Evolutionary conservation across 805 yeast genomes (phyloP), one percentile per base, ranked within the genome.

Genomic region (Jamesozyma lodderae): DNA sequence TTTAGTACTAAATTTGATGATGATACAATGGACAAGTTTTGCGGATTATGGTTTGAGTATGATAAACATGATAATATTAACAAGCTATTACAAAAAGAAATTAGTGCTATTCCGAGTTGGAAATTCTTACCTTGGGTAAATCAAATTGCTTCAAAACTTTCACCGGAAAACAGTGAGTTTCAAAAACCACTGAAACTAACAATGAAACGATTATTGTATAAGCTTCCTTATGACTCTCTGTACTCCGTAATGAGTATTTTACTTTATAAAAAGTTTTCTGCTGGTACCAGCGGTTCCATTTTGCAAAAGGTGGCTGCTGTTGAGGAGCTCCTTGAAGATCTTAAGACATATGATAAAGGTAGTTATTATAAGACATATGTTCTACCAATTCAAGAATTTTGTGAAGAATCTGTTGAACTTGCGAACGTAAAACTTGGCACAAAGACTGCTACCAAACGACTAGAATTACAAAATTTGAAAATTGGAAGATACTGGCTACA

Each of bases 21-120:
- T 35, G 74, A 72, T 41, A 80, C 75, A 36, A 62, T 81, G 21
- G 94, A 85, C 52, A 73, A 83, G 40, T 80, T 88, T 44, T 80
- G 88, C 57, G 81, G 88, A 0, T 57, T 90, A 9, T 90, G 96
- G 94, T 66, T 90, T 28, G 82, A 79, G 43, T 70, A 75, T 46
- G 67, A 77, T 2, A 53, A 56, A 5, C 66, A 67, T 24, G 68
- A 58, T 1, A 56, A 51, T 0, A 60, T 81, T 4, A 79, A 75
- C 44, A 43, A 40, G 3, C 47, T 60, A 7, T 63, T 82, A 8
- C 49, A 50, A 11, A 47, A 53, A 2, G 60, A 63, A 4, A 50
- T 80, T 2, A 36, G 51, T 0, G 34, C 36, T 0, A 59, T 84
- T 15, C 81, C 94, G 0, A 66, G 72, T 11, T 65, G 67, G 51